Evolutionary conservation across 495 filamentous ascomycete species (phyloP).

Genomic region (Patellaria atrata): DNA sequence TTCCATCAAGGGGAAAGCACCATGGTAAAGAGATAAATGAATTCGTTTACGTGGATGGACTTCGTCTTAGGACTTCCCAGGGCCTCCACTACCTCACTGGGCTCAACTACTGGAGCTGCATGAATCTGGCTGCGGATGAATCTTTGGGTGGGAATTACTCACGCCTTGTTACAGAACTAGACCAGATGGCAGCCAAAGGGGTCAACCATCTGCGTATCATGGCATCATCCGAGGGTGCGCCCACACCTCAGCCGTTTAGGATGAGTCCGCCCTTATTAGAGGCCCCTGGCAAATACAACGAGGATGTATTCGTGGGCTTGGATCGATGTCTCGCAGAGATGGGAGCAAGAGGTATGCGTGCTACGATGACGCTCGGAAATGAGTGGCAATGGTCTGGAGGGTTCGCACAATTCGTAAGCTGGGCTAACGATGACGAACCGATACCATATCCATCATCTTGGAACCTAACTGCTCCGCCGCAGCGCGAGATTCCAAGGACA

Average conservation of each 20-base stretch:
- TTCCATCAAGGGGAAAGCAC: background rate
- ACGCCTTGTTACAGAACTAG: constrained; percentile 17
- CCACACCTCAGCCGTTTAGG: constrained; percentile 18
- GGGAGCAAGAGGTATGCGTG: constrained; percentile 16
- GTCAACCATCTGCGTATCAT: constrained; percentile 21
- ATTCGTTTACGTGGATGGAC: constrained; percentile 14
- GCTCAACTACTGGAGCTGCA: constrained; percentile 21
- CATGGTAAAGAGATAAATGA: constrained; percentile 5
- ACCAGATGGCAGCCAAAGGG: constrained; percentile 19
- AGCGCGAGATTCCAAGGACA: constrained; percentile 9
- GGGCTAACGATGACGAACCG: constrained; percentile 12
- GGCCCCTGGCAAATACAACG: constrained; percentile 17
- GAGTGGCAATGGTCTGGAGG: constrained; percentile 22
- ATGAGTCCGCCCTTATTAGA: constrained; percentile 18
- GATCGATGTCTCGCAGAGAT: constrained; percentile 19
- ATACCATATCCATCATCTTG: constrained; percentile 17
- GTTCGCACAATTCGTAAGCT: constrained; percentile 19
- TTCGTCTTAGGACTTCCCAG: constrained; percentile 12
- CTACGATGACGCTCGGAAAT: constrained; percentile 18
- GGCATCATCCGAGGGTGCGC: constrained; percentile 18
- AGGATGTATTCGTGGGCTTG: constrained; percentile 17
- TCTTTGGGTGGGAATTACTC: constrained; percentile 13
- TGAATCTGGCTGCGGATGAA: constrained; percentile 18
- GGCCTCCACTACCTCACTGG: constrained; percentile 18
- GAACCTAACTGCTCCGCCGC: constrained; percentile 16